phyloP scores from a whole-genome alignment of 2,329 filamentous ascomycete genomes.

The Tricladium varicosporioides region DNA sequence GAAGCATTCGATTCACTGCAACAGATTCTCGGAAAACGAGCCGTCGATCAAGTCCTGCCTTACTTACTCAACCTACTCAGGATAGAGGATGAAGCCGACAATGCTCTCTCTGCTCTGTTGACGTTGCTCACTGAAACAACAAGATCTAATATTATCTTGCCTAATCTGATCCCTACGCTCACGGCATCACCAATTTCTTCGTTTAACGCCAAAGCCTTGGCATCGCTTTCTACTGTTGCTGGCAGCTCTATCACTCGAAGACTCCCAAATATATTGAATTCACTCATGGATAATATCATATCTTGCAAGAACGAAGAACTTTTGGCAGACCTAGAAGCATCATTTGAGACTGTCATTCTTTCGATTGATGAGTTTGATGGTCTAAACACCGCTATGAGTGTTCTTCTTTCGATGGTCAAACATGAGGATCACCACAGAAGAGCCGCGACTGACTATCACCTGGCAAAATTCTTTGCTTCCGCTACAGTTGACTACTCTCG shows the following conservation, averaged over 20 bases:
- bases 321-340: slow-evolving; percentile 67
- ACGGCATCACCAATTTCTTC: slow-evolving; percentile 85
- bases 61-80: slow-evolving; percentile 87
- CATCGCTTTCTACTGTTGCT: slow-evolving; percentile 89
- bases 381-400: slow-evolving; percentile 92
- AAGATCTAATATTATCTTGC: slow-evolving; percentile 92
- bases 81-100: slow-evolving; percentile 81
- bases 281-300: slow-evolving; percentile 90
- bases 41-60: slow-evolving; percentile 92
- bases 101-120: slow-evolving; percentile 86
- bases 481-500: slow-evolving; percentile 86
- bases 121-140: slow-evolving; percentile 92
- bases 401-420: slow-evolving; percentile 83
- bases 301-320: slow-evolving; percentile 72
- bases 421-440: slow-evolving; percentile 88
- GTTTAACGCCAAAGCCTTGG: slow-evolving; percentile 93
- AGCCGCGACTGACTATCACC: slow-evolving; percentile 71
- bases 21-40: slow-evolving; percentile 88
- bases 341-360: slow-evolving; percentile 85
- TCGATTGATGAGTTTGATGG: slow-evolving; percentile 97
- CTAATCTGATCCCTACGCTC: slow-evolving; percentile 91
- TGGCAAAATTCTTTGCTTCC: slow-evolving; percentile 81
- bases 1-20: slow-evolving; percentile 97
- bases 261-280: slow-evolving; percentile 85
- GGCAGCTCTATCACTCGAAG: slow-evolving; percentile 87